Evolutionary conservation across 2,329 filamentous ascomycete genomes (phyloP), one percentile per base, ranked within the genome.

Genomic region (Fusarium tricinctum): DNA sequence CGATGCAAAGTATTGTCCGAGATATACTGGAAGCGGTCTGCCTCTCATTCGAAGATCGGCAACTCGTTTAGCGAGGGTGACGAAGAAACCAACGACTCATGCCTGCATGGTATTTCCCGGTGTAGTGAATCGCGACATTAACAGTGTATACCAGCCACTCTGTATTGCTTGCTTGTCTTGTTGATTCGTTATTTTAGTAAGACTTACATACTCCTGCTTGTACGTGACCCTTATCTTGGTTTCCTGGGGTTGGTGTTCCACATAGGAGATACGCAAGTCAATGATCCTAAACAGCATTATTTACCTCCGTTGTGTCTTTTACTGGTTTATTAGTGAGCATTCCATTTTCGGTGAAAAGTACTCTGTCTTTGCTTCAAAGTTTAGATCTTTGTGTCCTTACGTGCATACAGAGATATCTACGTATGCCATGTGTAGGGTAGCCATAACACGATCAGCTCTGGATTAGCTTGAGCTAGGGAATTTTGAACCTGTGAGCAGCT

Each of bases 11-110:
- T 33, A 32, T 45, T 30, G 9, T 26, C 26, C 38, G n/a, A 22
- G n/a, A 13, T 32, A 55, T 66, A 35, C n/a, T 32, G 14, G 40
- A 44, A 42, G 61, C 47, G 20, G 54, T 58, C 48, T 56, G 32
- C 43, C 44, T 56, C 40, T 38, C 46, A 26, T 32, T 48, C 23
- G 38, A 44, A 40, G 42, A 44, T 53, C 52, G 38, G 23, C 38
- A 50, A 12, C 35, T 5, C 28, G 13, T 26, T 46, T 32, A 6
- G n/a, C n/a, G 26, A 46, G 23, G 12, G 19, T 20, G n/a, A 46
- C 17, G 28, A 15, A 42, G 26, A 15, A 35, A 26, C 13, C 9
- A 32, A 30, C 40, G 38, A 35, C 20, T 56, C 7, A 33, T 39
- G 15, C 22, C 30, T 7, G 17, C 8, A 20, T 20, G n/a, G 13